Percentiles rank a stretch among this genome's conserved stretches.
These are phyloP conservation scores for Tremellales sp. DNA, from an alignment of 1,284 basidiomycete species.

Conservation along the genomic window DNA sequence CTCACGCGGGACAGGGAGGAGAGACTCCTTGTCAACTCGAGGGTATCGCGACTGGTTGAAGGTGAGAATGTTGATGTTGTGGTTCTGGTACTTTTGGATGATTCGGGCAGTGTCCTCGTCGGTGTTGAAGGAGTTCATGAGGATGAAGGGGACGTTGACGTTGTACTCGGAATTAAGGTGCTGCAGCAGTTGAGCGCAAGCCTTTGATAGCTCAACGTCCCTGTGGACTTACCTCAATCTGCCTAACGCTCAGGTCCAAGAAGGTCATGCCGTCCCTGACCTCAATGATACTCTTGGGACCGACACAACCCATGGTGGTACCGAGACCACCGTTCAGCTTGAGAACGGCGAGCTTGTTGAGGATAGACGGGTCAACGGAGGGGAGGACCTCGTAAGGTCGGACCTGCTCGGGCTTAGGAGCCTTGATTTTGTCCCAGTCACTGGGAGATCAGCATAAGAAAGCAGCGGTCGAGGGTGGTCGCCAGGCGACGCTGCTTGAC, in stretches of 20 bases:
- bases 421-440: slow-evolving; percentile 96
- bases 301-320: slow-evolving; percentile 52
- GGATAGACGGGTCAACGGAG: slow-evolving; percentile 62
- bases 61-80: slow-evolving; percentile 89
- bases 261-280: slow-evolving; percentile 99
- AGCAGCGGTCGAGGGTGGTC: not conserved
- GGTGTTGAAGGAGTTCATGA: slow-evolving; percentile 99
- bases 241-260: slow-evolving; percentile 92
- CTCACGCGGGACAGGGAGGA: slow-evolving; percentile 81
- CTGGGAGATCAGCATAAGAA: slow-evolving; percentile 52
- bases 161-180: slow-evolving; percentile 60
- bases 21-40: slow-evolving; percentile 90
- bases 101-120: slow-evolving; percentile 95
- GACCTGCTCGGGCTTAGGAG: slow-evolving; percentile 89
- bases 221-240: slow-evolving; percentile 75
- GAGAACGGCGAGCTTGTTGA: slow-evolving; percentile 94
- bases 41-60: slow-evolving; percentile 97
- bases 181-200: slow-evolving; percentile 23
- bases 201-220: not conserved
- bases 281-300: slow-evolving; percentile 77
- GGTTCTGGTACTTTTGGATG: slow-evolving; percentile 99
- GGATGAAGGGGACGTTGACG: slow-evolving; percentile 89
- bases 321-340: slow-evolving; percentile 99
- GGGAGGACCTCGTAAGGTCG: slow-evolving; percentile 77
- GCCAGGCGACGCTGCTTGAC: too few species aligned